phyloP scores from a whole-genome alignment of 306 rosid species.

The Delonix regia region DNA sequence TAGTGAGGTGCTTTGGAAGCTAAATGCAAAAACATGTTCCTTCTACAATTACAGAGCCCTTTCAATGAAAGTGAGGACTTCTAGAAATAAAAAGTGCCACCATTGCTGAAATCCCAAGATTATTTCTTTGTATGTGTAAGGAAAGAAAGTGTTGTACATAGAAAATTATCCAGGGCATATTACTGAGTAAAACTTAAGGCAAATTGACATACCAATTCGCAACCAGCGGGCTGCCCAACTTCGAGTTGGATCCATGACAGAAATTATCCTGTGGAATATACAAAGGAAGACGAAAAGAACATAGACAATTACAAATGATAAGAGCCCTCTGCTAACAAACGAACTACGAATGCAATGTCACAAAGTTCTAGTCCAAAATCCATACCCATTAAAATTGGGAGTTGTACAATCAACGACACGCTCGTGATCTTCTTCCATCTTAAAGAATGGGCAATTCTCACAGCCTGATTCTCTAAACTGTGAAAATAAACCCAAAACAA shows the following conservation, averaged over 20 bases:
- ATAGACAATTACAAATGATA: conserved; percentile 3
- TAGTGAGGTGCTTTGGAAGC: neutral
- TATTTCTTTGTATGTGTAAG: neutral
- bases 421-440: conserved; percentile 91
- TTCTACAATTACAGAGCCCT: neutral
- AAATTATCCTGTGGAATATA: conserved; percentile 58
- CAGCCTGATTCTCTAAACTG: conserved; percentile 94
- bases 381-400: conserved; percentile 92
- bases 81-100: neutral
- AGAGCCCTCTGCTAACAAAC: neutral
- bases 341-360: neutral
- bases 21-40: neutral
- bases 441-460: conserved; percentile 92
- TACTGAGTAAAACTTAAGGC: conserved; percentile 1
- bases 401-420: conserved; percentile 90
- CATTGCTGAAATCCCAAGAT: neutral
- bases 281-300: neutral
- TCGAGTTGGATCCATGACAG: conserved; percentile 89
- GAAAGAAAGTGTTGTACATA: neutral
- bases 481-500: neutral
- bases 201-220: conserved; percentile 68
- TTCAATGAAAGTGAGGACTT: neutral
- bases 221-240: conserved; percentile 98
- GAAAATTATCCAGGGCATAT: neutral
- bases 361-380: neutral